Evolutionary conservation across 1,284 basidiomycete species (phyloP), one percentile per base, ranked within the genome.

Genomic region (Ganoderma multipileum): DNA sequence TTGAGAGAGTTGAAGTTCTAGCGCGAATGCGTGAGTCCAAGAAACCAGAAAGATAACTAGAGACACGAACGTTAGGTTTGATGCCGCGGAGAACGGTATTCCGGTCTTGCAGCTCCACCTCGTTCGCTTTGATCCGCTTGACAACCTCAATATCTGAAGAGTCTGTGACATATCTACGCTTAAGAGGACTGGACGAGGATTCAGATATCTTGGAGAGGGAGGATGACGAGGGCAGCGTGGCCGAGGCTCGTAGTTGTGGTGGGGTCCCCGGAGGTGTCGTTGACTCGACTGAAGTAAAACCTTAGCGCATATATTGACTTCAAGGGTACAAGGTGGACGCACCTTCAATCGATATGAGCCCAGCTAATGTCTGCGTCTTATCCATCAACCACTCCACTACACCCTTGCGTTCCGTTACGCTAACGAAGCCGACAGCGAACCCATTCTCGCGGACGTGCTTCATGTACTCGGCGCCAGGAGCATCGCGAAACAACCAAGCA

Each of bases 361-460:
- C 81, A 20, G 90, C 86, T 70, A 90, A 82, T 28, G 87, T 85
- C 0, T 80, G 76, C 0, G 85, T 82, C 71, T 86, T 88, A 23
- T 94, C 94, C 72, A 92, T 89, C 63, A 98, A 78, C 89, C 92
- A 97, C 66, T 96, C 95, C 33, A 94, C 88, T 0, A 97, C 89
- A 50, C 84, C 85, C 80, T 93, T 94, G 70, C 95, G 84, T 80
- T 97, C 95, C 2, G 94, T 95, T 52, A 95, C 90, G 75, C 93
- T 91, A 55, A 97, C 94, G 77, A 95, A 94, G 0, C 91, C 90
- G 38, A 89, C 85, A 1, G 86, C 84, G 38, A 95, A 81, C 1
- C 92, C 92, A 64, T 85, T 87, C 74, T 93, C 91, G 70, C 94
- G 85, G 3, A 91, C 91, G 74, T 93, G 91, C 79, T 91, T 91